These are phyloP conservation scores for Boletellus ananas DNA, from an alignment of 768 basidiomycete genomes.

Conservation along the genomic window DNA sequence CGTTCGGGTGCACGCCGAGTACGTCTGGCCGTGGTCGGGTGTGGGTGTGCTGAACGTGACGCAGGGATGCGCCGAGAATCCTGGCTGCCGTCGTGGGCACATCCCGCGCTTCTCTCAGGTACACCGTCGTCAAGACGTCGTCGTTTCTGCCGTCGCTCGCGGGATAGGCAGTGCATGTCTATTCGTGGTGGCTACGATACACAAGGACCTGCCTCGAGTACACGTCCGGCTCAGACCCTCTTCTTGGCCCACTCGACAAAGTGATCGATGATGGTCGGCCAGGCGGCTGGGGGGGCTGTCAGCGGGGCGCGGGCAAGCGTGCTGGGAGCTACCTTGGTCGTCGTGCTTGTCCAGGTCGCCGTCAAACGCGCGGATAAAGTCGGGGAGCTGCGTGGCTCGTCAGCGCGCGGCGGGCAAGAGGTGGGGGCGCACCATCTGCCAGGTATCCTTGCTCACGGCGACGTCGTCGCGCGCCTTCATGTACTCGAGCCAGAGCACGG, in stretches of 20 bases:
- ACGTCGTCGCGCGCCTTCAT: slow-evolving; percentile 58
- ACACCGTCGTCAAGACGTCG: slow-evolving; percentile 21
- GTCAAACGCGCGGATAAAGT: slow-evolving; percentile 75
- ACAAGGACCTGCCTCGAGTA: too few relatives aligned
- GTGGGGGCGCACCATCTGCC: slow-evolving; percentile 66
- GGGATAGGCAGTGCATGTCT: slow-evolving; percentile 1
- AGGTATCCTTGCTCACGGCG: slow-evolving; percentile 86
- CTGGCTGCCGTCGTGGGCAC: slow-evolving; percentile 25
- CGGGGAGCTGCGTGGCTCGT: slow-evolving; percentile 55
- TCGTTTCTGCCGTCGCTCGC: slow-evolving; percentile 32
- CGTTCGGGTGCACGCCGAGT: slow-evolving; percentile 21
- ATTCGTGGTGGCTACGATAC: slow-evolving; percentile 1
- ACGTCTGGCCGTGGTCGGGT: neutral
- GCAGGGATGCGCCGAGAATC: slow-evolving; percentile 23
- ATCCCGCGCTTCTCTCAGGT: slow-evolving; percentile 24
- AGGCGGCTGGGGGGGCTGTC: slow-evolving; percentile 52
- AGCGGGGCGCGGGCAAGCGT: neutral
- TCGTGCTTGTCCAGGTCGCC: slow-evolving; percentile 70
- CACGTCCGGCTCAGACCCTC: slow-evolving; percentile 5
- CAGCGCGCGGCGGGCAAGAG: slow-evolving; percentile 2
- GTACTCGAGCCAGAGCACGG: slow-evolving; percentile 78
- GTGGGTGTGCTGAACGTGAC: neutral
- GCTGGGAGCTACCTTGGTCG: slow-evolving; percentile 54
- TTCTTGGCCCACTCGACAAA: slow-evolving; percentile 68
- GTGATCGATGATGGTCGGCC: slow-evolving; percentile 86